phyloP scores from a whole-genome alignment of 2,329 filamentous ascomycete genomes.

The Claviceps sorghi region DNA sequence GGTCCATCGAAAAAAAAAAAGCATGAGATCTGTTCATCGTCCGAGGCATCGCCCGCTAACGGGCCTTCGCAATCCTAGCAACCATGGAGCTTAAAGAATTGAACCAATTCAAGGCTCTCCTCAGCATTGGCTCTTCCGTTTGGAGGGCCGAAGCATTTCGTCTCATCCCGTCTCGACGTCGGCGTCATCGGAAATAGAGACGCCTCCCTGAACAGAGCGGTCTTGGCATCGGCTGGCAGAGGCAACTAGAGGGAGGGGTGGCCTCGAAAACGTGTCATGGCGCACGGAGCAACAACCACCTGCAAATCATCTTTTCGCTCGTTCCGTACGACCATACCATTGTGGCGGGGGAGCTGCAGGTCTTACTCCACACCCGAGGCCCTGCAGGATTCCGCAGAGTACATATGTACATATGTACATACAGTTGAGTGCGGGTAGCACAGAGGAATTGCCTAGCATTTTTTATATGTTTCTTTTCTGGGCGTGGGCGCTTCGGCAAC shows the following conservation, averaged over 20 bases:
- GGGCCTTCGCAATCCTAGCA: background rate
- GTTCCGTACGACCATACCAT: background rate
- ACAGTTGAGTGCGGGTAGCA: background rate
- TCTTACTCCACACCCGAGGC: background rate
- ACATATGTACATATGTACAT: too few relatives aligned
- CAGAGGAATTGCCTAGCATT: background rate
- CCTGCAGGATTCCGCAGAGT: background rate
- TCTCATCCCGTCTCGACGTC: background rate
- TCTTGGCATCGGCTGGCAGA: background rate
- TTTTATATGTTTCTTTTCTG: background rate
- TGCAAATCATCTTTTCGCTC: background rate
- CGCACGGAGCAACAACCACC: background rate
- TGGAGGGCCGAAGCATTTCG: background rate
- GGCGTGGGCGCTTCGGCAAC: background rate
- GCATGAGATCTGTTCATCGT: background rate
- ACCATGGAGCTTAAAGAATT: background rate
- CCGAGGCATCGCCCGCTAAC: background rate
- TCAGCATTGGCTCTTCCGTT: background rate
- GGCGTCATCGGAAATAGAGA: background rate
- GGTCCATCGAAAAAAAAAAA: background rate
- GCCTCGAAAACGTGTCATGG: background rate
- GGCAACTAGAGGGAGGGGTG: background rate
- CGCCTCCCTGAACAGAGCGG: background rate
- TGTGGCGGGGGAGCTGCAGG: too few relatives aligned
- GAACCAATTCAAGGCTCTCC: background rate